Evolutionary conservation across 495 filamentous ascomycete species (phyloP).

Genomic region (Neurospora intermedia): DNA sequence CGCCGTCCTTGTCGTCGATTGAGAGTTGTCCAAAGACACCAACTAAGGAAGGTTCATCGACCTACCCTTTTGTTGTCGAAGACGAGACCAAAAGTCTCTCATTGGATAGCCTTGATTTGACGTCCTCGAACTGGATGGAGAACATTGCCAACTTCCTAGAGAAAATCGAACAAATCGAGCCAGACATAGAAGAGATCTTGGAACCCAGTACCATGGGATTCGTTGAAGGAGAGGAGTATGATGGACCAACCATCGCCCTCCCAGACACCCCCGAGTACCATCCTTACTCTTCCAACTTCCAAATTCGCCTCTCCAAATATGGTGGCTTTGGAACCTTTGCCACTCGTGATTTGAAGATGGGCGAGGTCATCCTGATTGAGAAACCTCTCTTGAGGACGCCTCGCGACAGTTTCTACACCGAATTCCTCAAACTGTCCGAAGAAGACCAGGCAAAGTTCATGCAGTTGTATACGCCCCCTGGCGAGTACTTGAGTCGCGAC

Average conservation of each 20-base stretch:
- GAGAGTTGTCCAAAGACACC: background rate
- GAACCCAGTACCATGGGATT: background rate
- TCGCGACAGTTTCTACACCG: conserved; percentile 2
- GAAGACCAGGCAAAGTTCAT: conserved; percentile 3
- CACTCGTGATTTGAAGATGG: conserved; percentile 9
- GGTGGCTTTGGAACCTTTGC: conserved; percentile 26
- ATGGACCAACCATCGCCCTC: background rate
- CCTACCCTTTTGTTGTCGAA: background rate
- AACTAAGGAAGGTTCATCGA: background rate
- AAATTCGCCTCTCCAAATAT: conserved; percentile 12
- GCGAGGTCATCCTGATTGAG: conserved; percentile 20
- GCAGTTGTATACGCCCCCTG: background rate
- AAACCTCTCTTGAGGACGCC: conserved; percentile 11
- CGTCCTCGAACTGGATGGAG: background rate
- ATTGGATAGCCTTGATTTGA: background rate
- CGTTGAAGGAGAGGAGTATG: background rate
- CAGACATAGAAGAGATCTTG: background rate
- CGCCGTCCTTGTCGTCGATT: background rate
- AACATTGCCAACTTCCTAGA: background rate
- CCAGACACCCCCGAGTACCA: background rate
- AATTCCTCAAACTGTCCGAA: conserved; percentile 10
- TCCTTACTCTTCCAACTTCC: conserved; percentile 4
- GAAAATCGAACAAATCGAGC: background rate
- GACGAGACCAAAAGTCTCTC: background rate
- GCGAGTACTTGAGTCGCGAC: background rate